These are phyloP conservation scores for Kwoniella sp. DNA, from an alignment of 768 basidiomycete species.

Conservation along the genomic window DNA sequence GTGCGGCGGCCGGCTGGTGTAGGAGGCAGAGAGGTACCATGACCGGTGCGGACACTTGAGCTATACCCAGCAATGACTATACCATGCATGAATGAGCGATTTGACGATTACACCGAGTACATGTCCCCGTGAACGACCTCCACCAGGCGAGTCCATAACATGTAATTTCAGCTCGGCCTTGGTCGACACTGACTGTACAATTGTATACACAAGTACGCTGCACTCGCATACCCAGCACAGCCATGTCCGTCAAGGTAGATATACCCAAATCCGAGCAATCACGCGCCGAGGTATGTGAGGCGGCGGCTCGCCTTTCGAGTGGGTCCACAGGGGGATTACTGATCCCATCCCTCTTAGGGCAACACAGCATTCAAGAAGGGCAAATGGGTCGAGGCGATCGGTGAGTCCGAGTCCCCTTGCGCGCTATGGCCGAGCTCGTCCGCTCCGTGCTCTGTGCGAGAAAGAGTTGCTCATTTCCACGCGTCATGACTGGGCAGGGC, in stretches of 20 bases:
- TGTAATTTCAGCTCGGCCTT: too few species aligned
- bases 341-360: conserved; percentile 57
- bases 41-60: too few species aligned
- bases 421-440: not conserved
- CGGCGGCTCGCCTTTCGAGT: not conserved
- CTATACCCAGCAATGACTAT: too few species aligned
- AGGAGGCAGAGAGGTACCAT: too few species aligned
- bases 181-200: not conserved
- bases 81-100: too few species aligned
- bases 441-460: not conserved
- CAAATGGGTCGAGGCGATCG: conserved; percentile 72
- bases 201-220: not conserved
- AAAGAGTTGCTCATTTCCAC: not conserved
- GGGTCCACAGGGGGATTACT: not conserved
- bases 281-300: conserved; percentile 8
- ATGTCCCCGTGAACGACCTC: too few species aligned
- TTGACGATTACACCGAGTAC: too few species aligned
- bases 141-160: not conserved
- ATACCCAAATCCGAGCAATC: conserved; percentile 9
- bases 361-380: conserved; percentile 79
- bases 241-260: conserved; percentile 15
- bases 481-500: conserved; percentile 50
- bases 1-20: too few species aligned
- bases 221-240: not conserved
- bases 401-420: conserved; percentile 15